phyloP scores from a whole-genome alignment of 2,329 filamentous ascomycete genomes.

The Cadophora sp. region DNA sequence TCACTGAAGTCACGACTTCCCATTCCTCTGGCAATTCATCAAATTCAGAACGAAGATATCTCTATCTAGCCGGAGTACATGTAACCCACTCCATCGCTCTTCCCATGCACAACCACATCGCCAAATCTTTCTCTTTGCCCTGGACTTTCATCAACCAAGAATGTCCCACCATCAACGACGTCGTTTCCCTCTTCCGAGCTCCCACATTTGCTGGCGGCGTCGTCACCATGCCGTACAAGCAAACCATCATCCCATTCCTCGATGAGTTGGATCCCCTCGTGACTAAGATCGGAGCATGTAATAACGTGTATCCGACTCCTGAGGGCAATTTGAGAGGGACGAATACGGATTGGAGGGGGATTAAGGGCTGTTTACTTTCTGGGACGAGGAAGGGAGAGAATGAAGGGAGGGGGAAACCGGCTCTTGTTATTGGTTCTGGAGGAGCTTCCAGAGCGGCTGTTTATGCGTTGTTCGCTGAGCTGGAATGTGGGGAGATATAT shows the following conservation, averaged over 20 bases:
- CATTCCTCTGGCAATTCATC: too few species aligned
- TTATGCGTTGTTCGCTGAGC: constrained; percentile 73
- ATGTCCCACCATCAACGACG: constrained; percentile 46
- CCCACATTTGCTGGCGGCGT: constrained; percentile 70
- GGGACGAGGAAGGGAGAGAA: constrained; percentile 53
- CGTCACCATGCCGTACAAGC: constrained; percentile 85
- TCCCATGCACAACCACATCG: constrained; percentile 51
- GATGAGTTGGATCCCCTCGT: constrained; percentile 76
- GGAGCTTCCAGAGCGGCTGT: constrained; percentile 79
- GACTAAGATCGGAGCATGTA: constrained; percentile 75
- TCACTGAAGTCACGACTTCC: neutral
- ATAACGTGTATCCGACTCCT: constrained; percentile 71
- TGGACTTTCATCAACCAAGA: constrained; percentile 49
- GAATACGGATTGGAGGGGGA: constrained; percentile 81
- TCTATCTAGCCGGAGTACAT: constrained; percentile 50
- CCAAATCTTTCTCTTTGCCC: constrained; percentile 44
- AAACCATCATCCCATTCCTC: constrained; percentile 73
- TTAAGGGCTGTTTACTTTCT: constrained; percentile 65
- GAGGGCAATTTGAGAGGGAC: constrained; percentile 67
- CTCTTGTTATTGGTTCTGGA: constrained; percentile 69
- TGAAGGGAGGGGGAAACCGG: constrained; percentile 56
- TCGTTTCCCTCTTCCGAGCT: constrained; percentile 57
- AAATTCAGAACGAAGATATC: constrained; percentile 14
- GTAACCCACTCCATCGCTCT: constrained; percentile 51
- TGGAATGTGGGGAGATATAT: constrained; percentile 73